phyloP scores from a whole-genome alignment of 2,329 filamentous ascomycete genomes.

The Simplicillium sp. region DNA sequence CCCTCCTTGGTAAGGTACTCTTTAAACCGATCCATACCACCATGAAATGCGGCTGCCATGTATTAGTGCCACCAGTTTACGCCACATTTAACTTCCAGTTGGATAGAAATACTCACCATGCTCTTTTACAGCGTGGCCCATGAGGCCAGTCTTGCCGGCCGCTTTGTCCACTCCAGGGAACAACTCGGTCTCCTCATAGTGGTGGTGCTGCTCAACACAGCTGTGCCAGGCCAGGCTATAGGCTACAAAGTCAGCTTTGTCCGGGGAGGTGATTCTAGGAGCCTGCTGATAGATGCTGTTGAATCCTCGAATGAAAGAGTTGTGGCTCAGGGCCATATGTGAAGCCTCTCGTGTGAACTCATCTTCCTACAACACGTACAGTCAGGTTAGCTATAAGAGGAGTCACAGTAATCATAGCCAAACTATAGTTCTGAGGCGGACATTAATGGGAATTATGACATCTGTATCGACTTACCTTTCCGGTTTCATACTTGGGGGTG shows the following conservation, averaged over 20 bases:
- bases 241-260: conserved; percentile 39
- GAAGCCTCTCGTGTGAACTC: conserved; percentile 40
- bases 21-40: conserved; percentile 34
- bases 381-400: not conserved
- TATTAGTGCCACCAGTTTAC: not conserved
- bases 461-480: not conserved
- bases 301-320: conserved; percentile 45
- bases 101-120: not conserved
- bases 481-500: not conserved
- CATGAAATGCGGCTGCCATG: conserved; percentile 7
- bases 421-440: too few relatives aligned
- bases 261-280: conserved; percentile 29
- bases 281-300: conserved; percentile 49
- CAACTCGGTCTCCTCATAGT: conserved; percentile 40
- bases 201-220: conserved; percentile 43
- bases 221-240: conserved; percentile 43
- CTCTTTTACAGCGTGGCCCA: conserved; percentile 6
- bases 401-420: too few relatives aligned
- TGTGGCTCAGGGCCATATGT: conserved; percentile 46
- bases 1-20: conserved; percentile 34
- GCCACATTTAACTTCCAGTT: too few relatives aligned
- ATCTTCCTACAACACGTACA: conserved; percentile 7
- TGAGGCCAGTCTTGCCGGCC: conserved; percentile 9
- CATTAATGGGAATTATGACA: not conserved
- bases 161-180: conserved; percentile 36